Evolutionary conservation across 1,139 yeast genomes (phyloP), one percentile per base, ranked within the genome.

Genomic region (Zygosaccharomyces sapae): DNA sequence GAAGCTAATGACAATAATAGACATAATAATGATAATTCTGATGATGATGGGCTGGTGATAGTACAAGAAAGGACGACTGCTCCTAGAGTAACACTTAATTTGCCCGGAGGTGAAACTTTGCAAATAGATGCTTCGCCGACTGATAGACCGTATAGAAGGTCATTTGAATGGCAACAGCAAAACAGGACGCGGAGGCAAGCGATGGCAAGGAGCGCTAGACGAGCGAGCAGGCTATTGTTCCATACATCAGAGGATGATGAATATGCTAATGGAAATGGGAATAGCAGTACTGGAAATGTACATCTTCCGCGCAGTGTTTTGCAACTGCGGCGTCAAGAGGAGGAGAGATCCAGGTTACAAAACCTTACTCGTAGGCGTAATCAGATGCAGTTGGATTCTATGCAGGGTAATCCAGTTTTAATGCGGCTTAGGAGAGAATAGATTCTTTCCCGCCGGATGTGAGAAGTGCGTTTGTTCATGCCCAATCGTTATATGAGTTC

Each of bases 31-130:
- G 35, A 47, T 33, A 13, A 30, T 16, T 8, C 38, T 13, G 54
- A 52, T 8, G 65, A 57, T 46, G 66, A 62, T 44, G 65, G 59
- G 7, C 24, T 63, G 9, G 48, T 55, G 31, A 55, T 63, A 16
- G 44, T 63, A 9, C 58, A 56, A 46, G 67, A 63, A 46, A 55
- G 61, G 27, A 55, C 54, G 5, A 44, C 51, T 3, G 54, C 47
- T 6, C 59, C 63, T 2, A 48, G 53, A 12, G 54, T 58, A 10
- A 48, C 55, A 2, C 43, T 63, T 25, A 56, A 53, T 22, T 50
- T 63, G 5, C 68, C 67, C 2, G 66, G 65, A 20, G 63, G 65
- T 20, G 55, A 55, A 29, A 52, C 55, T 2, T 38, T 63, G 29
- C 49, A 53, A 19, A 53, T 62, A 5, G 48, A 49, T 34, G 58